phyloP scores from a whole-genome alignment of 495 filamentous ascomycete species.

The Tuber microsphaerosporum region DNA sequence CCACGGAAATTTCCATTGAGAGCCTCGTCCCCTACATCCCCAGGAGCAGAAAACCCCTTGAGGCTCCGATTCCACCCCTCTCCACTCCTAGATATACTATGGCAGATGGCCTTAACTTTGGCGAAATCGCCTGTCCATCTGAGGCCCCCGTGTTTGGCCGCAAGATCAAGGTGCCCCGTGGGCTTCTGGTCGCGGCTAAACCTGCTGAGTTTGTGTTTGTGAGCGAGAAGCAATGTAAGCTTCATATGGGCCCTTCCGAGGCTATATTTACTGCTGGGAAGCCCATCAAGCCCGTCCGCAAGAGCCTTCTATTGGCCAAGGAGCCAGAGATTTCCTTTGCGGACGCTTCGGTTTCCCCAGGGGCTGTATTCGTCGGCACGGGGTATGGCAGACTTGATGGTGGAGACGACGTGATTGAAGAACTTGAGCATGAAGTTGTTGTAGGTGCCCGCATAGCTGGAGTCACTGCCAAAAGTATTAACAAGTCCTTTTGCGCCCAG shows the following conservation, averaged over 20 bases:
- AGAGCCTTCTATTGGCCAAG: neutral
- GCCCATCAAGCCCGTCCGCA: neutral
- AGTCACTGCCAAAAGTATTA: neutral
- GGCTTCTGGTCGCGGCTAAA: neutral
- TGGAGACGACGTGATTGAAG: neutral
- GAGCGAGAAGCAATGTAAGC: neutral
- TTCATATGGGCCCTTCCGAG: neutral
- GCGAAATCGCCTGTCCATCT: neutral
- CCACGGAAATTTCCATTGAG: neutral
- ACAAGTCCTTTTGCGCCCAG: neutral
- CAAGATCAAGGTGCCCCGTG: neutral
- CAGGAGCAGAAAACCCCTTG: neutral
- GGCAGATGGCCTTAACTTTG: neutral
- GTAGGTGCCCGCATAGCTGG: neutral
- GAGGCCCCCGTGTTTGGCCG: neutral
- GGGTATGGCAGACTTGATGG: neutral
- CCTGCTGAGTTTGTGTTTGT: neutral
- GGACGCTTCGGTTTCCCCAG: neutral
- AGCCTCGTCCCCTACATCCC: neutral
- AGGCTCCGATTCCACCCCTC: neutral
- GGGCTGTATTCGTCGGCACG: neutral
- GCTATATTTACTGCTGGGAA: neutral
- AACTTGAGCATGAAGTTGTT: neutral
- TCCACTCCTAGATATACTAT: neutral
- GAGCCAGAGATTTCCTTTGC: neutral